These are phyloP conservation scores for Alternaria arbusti DNA, from an alignment of 2,329 filamentous ascomycete species.

Conservation along the genomic window DNA sequence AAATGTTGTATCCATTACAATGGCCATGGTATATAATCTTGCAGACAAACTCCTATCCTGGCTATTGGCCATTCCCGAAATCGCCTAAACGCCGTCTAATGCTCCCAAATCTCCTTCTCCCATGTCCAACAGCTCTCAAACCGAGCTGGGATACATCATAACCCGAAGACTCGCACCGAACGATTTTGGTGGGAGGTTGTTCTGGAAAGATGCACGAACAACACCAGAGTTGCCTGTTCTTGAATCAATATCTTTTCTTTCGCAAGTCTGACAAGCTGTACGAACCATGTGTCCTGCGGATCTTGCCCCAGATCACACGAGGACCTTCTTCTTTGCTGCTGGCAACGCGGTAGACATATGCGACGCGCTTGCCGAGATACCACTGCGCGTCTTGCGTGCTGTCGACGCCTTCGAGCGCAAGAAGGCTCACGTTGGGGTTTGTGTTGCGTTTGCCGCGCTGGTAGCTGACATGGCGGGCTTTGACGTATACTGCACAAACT, in stretches of 20 bases:
- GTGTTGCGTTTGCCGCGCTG: constrained; percentile 75
- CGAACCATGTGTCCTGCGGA: constrained; percentile 82
- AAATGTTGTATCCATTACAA: neutral
- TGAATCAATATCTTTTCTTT: constrained; percentile 36
- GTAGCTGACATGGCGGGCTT: constrained; percentile 97
- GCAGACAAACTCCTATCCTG: neutral
- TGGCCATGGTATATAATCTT: neutral
- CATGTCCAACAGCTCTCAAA: constrained; percentile 1
- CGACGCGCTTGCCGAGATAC: constrained; percentile 97
- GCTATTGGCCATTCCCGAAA: constrained; percentile 3
- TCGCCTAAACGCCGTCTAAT: constrained; percentile 10
- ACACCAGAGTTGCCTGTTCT: constrained; percentile 86
- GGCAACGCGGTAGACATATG: constrained; percentile 93
- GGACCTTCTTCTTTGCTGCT: constrained; percentile 68
- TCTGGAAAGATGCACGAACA: constrained; percentile 92
- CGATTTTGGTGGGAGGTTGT: constrained; percentile 90
- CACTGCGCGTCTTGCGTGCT: constrained; percentile 87
- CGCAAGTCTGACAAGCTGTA: constrained; percentile 41
- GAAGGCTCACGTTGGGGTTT: constrained; percentile 72
- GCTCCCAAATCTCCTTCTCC: neutral
- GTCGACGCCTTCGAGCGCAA: constrained; percentile 98
- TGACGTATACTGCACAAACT: constrained; percentile 46
- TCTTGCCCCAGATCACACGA: constrained; percentile 97
- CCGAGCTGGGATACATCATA: constrained; percentile 78
- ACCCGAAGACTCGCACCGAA: constrained; percentile 75